Base-by-base conservation (phyloP, 129 eudicot genomes). In the Flaveria brownii region DNA sequence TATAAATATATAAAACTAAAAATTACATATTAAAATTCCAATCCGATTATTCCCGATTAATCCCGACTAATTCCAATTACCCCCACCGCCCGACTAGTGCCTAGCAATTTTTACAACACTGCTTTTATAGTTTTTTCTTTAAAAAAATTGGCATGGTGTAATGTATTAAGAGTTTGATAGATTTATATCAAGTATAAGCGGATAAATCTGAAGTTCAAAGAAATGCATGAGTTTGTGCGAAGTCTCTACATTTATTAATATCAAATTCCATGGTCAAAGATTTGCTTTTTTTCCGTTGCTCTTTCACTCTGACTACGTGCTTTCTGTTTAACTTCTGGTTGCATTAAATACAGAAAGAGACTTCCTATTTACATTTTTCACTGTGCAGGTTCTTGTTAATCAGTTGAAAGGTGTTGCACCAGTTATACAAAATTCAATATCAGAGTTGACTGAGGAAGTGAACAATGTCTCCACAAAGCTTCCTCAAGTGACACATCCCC, bases 361-460 rank as follows among this genome's bases (percentile, higher is more conserved):
- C 26, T 74, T 74, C 70, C 57, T 36, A 23, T 71, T 71, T 63
- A 71, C 78, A 63, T 17, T 47, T 79, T 57, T 56, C 62, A 22
- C 3, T 63, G 55, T 71, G 59, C 84, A 94, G 98, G 98, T 94
- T 75, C 91, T 94, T 54, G 91, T 94, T 68, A 89, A 91, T 79
- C 98, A 94, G 78, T 85, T 94, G 70, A 94, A 94, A 82, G 98
- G 92, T 68, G 97, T 94, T 55, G 91, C 97, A 71, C 98, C 97
- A 72, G 69, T 87, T 61, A 85, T 91, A 70, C 97, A 94, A 74
- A 89, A 86, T 50, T 94, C 98, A 68, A 91, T 94, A 72, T 77
- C 91, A 20, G 96, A 88, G 61, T 90, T 91, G 43, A 87, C 91
- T 7, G 96, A 94, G 59, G 97, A 94, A 78, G 97, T 94, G 41